These are phyloP conservation scores for Anastatica hierochuntica DNA, from an alignment of 345 rosid species.

Conservation along the genomic window DNA sequence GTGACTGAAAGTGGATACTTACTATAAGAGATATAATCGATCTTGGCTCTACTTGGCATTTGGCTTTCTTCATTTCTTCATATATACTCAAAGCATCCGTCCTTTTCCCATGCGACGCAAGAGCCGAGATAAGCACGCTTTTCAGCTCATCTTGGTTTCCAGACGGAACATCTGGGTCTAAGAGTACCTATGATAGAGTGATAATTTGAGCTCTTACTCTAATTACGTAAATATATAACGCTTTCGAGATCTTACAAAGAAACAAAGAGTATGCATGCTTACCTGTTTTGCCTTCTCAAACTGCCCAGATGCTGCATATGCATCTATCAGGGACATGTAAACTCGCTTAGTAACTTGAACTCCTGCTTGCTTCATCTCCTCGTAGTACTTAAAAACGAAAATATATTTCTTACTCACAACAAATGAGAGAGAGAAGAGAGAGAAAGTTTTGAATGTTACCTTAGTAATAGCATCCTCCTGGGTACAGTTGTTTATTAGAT, in stretches of 20 bases:
- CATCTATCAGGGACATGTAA: constrained; percentile 64
- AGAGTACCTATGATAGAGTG: constrained; percentile 38
- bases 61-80: constrained; percentile 52
- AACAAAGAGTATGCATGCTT: not conserved
- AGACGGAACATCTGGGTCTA: constrained; percentile 35
- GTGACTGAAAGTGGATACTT: constrained; percentile 27
- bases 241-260: constrained; percentile 3
- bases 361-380: constrained; percentile 36
- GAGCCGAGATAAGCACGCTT: constrained; percentile 52
- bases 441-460: constrained; percentile 33
- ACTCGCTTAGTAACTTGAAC: constrained; percentile 43
- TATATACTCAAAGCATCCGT: constrained; percentile 56
- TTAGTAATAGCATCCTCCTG: constrained; percentile 45
- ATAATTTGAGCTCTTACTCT: not conserved
- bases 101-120: constrained; percentile 54
- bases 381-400: constrained; percentile 41
- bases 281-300: constrained; percentile 90
- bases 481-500: constrained; percentile 47
- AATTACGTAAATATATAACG: too few relatives aligned
- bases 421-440: not conserved
- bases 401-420: too few relatives aligned
- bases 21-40: constrained; percentile 59
- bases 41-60: constrained; percentile 48
- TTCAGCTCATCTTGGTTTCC: constrained; percentile 45
- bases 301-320: constrained; percentile 57